These are phyloP conservation scores for Termitomyces sp. DNA, from an alignment of 768 basidiomycete genomes.

Conservation along the genomic window DNA sequence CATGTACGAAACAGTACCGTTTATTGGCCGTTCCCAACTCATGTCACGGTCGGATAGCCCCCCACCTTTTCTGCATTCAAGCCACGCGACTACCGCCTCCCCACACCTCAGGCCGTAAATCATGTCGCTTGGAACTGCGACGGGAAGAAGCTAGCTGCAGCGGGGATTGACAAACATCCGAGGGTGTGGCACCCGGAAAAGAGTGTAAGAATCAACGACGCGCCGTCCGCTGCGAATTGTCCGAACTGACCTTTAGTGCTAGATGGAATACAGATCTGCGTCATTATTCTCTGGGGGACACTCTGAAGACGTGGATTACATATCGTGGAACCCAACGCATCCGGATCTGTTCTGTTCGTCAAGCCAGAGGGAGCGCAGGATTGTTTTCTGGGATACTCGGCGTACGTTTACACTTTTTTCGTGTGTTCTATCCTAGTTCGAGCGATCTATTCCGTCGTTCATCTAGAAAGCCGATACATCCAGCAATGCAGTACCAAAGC, in stretches of 20 bases:
- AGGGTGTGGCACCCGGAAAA: constrained; percentile 78
- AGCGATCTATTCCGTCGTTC: neutral
- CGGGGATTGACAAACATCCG: constrained; percentile 73
- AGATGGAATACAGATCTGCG: constrained; percentile 72
- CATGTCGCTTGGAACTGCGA: constrained; percentile 85
- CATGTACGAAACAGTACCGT: constrained; percentile 49
- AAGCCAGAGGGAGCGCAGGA: constrained; percentile 65
- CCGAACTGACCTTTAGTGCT: neutral
- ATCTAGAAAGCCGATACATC: constrained; percentile 60
- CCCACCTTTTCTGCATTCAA: constrained; percentile 78
- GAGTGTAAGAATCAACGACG: constrained; percentile 43
- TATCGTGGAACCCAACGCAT: constrained; percentile 83
- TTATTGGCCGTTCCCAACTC: constrained; percentile 11
- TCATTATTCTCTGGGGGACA: constrained; percentile 65
- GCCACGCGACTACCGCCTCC: constrained; percentile 66
- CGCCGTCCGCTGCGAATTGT: neutral
- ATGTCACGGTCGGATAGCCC: constrained; percentile 35
- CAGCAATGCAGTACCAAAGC: constrained; percentile 57
- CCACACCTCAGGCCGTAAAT: constrained; percentile 59
- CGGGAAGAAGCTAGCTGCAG: constrained; percentile 75
- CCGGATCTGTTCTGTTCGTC: constrained; percentile 80
- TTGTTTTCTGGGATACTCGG: constrained; percentile 83
- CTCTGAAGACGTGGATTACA: constrained; percentile 72
- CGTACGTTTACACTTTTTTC: constrained; percentile 41
- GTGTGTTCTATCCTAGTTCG: neutral